phyloP scores from a whole-genome alignment of 768 basidiomycete genomes.

The Cystofilobasidium ferigula region DNA sequence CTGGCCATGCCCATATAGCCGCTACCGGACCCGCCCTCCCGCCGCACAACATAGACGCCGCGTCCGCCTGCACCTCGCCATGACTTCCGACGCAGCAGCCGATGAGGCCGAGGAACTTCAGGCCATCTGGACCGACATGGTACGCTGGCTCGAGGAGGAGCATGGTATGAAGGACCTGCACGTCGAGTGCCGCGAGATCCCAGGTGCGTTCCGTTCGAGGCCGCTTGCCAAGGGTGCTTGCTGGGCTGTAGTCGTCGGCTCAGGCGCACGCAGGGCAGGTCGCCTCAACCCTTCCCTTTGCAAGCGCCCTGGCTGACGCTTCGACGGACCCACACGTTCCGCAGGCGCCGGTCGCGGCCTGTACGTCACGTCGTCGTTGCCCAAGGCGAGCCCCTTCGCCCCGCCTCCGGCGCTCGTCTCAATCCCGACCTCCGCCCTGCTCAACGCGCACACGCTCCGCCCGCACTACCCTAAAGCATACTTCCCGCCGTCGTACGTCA shows the following conservation, averaged over 20 bases:
- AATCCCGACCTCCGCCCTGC: constrained; percentile 57
- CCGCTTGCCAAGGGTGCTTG: no score
- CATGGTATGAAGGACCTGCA: not conserved
- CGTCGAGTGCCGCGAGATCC: not conserved
- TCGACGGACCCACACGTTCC: no score
- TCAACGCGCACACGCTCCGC: constrained; percentile 61
- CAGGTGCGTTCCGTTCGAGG: no score
- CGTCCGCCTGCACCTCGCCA: no score
- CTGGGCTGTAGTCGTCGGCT: no score
- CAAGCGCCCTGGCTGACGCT: no score
- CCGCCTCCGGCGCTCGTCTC: constrained; percentile 45
- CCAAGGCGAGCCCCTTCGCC: constrained; percentile 6
- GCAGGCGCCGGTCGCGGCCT: constrained; percentile 23
- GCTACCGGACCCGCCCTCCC: no score
- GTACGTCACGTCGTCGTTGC: not conserved
- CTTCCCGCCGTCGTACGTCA: constrained; percentile 27
- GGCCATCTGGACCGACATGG: not conserved
- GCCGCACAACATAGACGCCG: no score
- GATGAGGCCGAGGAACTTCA: not conserved
- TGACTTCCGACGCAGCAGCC: no score
- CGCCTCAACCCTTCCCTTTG: no score
- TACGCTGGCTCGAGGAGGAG: not conserved
- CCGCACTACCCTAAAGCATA: constrained; percentile 46
- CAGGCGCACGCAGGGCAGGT: no score
- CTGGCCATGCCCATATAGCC: no score